Percentiles rank a stretch among this genome's conserved stretches.
Evolutionary conservation across 108 stramenopile genomes (phyloP).

Genomic region (Pseudonitzschia pungens): DNA sequence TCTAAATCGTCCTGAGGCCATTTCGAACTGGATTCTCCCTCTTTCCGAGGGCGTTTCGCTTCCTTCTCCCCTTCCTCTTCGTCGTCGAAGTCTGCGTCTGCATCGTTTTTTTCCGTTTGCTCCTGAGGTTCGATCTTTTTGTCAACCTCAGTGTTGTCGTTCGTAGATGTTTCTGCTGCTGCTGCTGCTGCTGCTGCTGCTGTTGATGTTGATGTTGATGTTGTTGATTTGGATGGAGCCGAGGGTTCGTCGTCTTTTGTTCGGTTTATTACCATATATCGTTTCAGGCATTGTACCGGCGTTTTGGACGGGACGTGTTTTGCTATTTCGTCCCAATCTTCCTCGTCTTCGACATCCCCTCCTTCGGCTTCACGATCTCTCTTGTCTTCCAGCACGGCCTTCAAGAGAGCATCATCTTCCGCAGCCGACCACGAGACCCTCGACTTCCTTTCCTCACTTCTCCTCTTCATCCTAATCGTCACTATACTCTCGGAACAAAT

Average conservation of each 20-base stretch:
- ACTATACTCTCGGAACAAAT: not conserved
- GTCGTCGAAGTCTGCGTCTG: slow-evolving; percentile 33
- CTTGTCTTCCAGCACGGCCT: slow-evolving; percentile 80
- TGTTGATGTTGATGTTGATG: slow-evolving; percentile 4
- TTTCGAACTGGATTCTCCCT: slow-evolving; percentile 13
- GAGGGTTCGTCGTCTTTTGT: not conserved
- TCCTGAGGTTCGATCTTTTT: slow-evolving; percentile 22
- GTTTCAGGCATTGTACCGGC: slow-evolving; percentile 66
- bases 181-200: no score
- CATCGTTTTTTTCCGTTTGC: slow-evolving; percentile 23
- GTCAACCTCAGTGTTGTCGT: slow-evolving; percentile 15
- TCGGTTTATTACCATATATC: slow-evolving; percentile 29
- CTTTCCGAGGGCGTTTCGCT: slow-evolving; percentile 8
- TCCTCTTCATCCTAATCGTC: slow-evolving; percentile 19
- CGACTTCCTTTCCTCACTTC: slow-evolving; percentile 34
- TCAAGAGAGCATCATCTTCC: slow-evolving; percentile 79
- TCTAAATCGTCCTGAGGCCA: slow-evolving; percentile 66
- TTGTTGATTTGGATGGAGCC: not conserved
- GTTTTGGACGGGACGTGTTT: slow-evolving; percentile 59
- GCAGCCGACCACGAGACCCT: slow-evolving; percentile 68
- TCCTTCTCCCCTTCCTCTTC: slow-evolving; percentile 16
- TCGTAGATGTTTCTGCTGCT: slow-evolving; percentile 6
- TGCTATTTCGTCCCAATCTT: slow-evolving; percentile 73
- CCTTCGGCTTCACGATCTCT: slow-evolving; percentile 46
- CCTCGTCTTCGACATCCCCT: slow-evolving; percentile 39